Conservation (phyloP, 169 alveolate species). For the Plasmodium inui region DNA sequence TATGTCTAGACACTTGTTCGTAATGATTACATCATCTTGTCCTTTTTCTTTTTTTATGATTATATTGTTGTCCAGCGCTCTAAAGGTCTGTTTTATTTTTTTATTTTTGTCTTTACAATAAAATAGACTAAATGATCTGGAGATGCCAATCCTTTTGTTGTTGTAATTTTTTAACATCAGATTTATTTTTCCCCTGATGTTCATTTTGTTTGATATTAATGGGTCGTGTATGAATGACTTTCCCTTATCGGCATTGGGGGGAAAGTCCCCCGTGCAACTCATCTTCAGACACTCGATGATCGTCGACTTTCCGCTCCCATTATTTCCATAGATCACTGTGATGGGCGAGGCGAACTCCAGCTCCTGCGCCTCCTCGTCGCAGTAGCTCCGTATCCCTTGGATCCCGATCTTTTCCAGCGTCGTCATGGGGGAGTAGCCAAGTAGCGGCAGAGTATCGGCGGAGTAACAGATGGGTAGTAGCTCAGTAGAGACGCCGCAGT, state of each 20-base stretch:
- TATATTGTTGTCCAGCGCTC: slow-evolving; percentile 75
- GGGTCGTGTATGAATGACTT: slow-evolving; percentile 96
- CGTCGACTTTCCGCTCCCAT: slow-evolving; percentile 99
- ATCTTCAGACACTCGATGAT: slow-evolving; percentile 95
- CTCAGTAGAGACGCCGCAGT: neutral
- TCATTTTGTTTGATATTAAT: slow-evolving; percentile 87
- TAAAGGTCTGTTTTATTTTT: slow-evolving; percentile 80
- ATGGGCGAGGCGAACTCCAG: slow-evolving; percentile 95
- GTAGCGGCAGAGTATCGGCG: neutral
- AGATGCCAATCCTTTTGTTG: slow-evolving; percentile 78
- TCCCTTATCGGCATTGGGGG: slow-evolving; percentile 97
- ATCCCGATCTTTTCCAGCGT: slow-evolving; percentile 95
- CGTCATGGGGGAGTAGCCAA: slow-evolving; percentile 85
- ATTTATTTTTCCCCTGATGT: slow-evolving; percentile 92
- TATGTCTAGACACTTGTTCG: slow-evolving; percentile 91
- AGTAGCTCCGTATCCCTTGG: slow-evolving; percentile 96
- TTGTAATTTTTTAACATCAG: slow-evolving; percentile 82
- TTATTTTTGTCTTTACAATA: slow-evolving; percentile 81
- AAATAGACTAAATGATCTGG: slow-evolving; percentile 88
- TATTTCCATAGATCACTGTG: slow-evolving; percentile 97
- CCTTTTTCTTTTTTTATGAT: slow-evolving; percentile 63
- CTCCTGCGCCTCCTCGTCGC: slow-evolving; percentile 93
- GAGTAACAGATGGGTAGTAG: neutral
- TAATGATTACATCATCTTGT: slow-evolving; percentile 74
- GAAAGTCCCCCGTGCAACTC: slow-evolving; percentile 96